Percentiles rank a stretch among this genome's conserved stretches.
phyloP scores from a whole-genome alignment of 371 early-diverging fungal species.

The Apophysomyces sp. region DNA sequence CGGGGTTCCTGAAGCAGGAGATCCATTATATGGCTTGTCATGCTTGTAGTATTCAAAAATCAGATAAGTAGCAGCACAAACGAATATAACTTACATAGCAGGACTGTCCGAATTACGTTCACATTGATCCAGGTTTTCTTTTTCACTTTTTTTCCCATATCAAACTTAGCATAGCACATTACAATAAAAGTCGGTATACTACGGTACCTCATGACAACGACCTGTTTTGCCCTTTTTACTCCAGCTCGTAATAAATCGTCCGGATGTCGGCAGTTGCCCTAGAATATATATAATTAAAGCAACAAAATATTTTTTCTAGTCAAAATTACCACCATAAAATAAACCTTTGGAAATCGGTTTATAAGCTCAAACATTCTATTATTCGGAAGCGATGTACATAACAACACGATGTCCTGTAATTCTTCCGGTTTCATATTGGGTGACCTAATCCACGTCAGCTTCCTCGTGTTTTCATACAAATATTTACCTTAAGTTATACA shows the following conservation, averaged over 20 bases:
- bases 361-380: slow-evolving; percentile 44
- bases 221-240: slow-evolving; percentile 53
- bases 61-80: background rate
- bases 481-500: slow-evolving; percentile 43
- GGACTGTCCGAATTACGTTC: slow-evolving; percentile 46
- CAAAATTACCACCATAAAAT: slow-evolving; percentile 50
- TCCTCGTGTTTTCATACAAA: too few relatives aligned
- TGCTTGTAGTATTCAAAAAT: too few relatives aligned
- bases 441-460: too few relatives aligned
- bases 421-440: slow-evolving; percentile 37
- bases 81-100: slow-evolving; percentile 33
- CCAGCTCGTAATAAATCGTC: slow-evolving; percentile 60
- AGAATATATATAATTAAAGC: background rate
- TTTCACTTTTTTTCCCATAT: too few relatives aligned
- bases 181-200: too few relatives aligned
- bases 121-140: slow-evolving; percentile 33
- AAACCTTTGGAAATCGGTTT: slow-evolving; percentile 51
- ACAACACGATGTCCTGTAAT: slow-evolving; percentile 54
- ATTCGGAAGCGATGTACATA: slow-evolving; percentile 43
- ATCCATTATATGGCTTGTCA: slow-evolving; percentile 44
- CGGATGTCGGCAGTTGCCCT: slow-evolving; percentile 59
- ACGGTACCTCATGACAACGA: slow-evolving; percentile 61
- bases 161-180: too few relatives aligned
- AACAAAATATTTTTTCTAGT: background rate
- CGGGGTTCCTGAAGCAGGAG: slow-evolving; percentile 22